A percentile compares a stretch with the other conserved stretches of the same genome.
phyloP scores from a whole-genome alignment of 345 rosid genomes.

The Boechera stricta region DNA sequence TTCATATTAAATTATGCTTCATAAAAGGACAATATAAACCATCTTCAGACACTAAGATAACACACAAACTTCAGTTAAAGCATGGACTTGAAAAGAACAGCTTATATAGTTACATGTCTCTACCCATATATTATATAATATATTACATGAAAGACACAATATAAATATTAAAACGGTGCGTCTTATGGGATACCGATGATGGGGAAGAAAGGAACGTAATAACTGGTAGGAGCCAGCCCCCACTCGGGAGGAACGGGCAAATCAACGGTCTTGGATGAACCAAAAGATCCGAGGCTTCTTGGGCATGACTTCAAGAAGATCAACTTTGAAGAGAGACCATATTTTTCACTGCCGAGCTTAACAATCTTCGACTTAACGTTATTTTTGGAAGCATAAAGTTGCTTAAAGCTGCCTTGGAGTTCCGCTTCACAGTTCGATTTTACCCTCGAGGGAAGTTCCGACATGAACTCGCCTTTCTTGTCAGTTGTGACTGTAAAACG shows the following conservation, averaged over 20 bases:
- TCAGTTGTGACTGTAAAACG: constrained; percentile 50
- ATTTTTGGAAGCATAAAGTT: constrained; percentile 58
- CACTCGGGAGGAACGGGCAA: constrained; percentile 81
- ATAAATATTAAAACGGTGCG: background rate
- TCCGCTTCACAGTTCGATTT: constrained; percentile 56
- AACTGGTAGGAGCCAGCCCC: constrained; percentile 94
- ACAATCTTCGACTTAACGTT: constrained; percentile 58
- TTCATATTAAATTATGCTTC: constrained; percentile 1
- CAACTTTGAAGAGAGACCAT: constrained; percentile 65
- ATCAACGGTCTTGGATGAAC: constrained; percentile 72
- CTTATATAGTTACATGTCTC: constrained; percentile 28
- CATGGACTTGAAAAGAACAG: constrained; percentile 21
- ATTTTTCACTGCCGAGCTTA: constrained; percentile 41
- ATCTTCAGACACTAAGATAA: constrained; percentile 28
- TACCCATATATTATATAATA: constrained; percentile 16
- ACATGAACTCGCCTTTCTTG: constrained; percentile 61
- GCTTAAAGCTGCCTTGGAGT: constrained; percentile 63
- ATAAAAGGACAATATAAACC: constrained; percentile 23
- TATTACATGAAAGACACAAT: constrained; percentile 12
- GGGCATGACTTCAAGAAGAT: constrained; percentile 62
- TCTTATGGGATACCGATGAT: constrained; percentile 84
- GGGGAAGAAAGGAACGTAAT: constrained; percentile 77
- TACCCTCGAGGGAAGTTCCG: constrained; percentile 54
- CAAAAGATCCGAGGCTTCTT: constrained; percentile 40
- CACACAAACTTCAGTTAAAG: constrained; percentile 30